Conservation (phyloP, 495 filamentous ascomycete species). For the Podospora australis region DNA sequence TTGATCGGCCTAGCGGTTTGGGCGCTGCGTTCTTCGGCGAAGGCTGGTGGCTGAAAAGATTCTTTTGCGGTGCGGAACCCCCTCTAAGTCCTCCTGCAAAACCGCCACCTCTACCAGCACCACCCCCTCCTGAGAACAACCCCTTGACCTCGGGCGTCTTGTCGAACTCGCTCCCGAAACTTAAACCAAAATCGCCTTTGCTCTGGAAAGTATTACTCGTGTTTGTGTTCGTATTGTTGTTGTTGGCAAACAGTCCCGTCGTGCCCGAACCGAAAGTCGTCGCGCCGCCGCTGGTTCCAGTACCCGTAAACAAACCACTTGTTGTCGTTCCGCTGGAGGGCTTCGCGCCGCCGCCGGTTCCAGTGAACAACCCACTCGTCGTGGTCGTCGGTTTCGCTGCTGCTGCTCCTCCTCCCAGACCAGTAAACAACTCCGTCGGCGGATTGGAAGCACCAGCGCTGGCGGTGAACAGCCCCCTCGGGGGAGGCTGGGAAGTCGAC, state of each 20-base stretch:
- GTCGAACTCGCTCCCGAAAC: background rate
- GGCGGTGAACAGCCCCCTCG: constrained; percentile 2
- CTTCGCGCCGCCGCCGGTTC: too few relatives aligned
- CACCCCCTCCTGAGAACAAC: background rate
- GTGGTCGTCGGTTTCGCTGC: background rate
- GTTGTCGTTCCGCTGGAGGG: too few relatives aligned
- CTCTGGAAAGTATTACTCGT: background rate
- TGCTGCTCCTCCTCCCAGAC: background rate
- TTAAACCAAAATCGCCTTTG: background rate
- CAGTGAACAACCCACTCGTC: constrained; percentile 3
- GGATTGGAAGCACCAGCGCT: too few relatives aligned
- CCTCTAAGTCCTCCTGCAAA: background rate
- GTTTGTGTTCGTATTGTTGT: background rate
- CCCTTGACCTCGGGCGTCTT: constrained; percentile 3
- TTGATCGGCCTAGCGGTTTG: constrained; percentile 7
- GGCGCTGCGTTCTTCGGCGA: background rate
- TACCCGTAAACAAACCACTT: too few relatives aligned
- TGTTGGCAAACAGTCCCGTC: background rate
- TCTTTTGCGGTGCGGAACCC: background rate
- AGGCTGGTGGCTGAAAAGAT: background rate
- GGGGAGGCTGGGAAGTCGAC: background rate
- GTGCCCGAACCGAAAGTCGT: background rate
- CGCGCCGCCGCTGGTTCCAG: too few relatives aligned
- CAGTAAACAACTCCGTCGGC: too few relatives aligned
- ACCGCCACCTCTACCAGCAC: background rate